Evolutionary conservation across 2,329 filamentous ascomycete species (phyloP).

Genomic region (Tympanopsis confertula): DNA sequence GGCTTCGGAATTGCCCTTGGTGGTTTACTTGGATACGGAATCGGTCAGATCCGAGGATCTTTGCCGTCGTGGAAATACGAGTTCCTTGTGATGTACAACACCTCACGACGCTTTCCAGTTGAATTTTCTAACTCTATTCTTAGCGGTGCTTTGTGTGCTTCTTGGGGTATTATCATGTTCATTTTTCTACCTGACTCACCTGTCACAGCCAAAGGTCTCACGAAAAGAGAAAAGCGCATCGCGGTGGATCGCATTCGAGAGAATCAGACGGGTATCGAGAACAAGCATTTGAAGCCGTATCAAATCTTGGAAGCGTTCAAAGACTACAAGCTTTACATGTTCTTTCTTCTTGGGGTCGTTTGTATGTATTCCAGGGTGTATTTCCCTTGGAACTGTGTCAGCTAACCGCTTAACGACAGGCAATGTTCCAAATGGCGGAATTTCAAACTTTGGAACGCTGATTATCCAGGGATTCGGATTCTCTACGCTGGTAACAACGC

Average conservation of each 20-base stretch:
- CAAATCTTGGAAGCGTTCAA: conserved; percentile 14
- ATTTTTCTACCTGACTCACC: conserved; percentile 9
- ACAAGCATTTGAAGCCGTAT: conserved; percentile 12
- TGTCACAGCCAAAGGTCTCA: conserved; percentile 13
- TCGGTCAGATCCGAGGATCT: conserved; percentile 36
- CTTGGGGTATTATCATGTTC: conserved; percentile 42
- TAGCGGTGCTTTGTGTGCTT: conserved; percentile 31
- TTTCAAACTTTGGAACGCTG: conserved; percentile 11
- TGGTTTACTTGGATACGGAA: conserved; percentile 39
- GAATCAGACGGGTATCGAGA: conserved; percentile 14
- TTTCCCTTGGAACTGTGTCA: conserved; percentile 13
- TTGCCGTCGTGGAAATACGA: conserved; percentile 47
- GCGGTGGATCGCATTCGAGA: conserved; percentile 12
- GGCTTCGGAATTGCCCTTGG: conserved; percentile 42
- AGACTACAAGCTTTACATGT: conserved; percentile 16
- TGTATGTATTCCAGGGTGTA: conserved; percentile 13
- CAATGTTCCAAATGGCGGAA: conserved; percentile 10
- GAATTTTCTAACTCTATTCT: conserved; percentile 1
- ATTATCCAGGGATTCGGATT: conserved; percentile 14
- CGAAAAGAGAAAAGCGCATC: conserved; percentile 12
- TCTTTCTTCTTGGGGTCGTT: conserved; percentile 14
- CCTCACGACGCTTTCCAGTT: neutral
- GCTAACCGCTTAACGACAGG: conserved; percentile 10
- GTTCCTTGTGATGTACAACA: conserved; percentile 35
- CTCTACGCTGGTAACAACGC: conserved; percentile 9